Conservation (phyloP, 208 protist species). For the Acanthamoeba sp. region DNA sequence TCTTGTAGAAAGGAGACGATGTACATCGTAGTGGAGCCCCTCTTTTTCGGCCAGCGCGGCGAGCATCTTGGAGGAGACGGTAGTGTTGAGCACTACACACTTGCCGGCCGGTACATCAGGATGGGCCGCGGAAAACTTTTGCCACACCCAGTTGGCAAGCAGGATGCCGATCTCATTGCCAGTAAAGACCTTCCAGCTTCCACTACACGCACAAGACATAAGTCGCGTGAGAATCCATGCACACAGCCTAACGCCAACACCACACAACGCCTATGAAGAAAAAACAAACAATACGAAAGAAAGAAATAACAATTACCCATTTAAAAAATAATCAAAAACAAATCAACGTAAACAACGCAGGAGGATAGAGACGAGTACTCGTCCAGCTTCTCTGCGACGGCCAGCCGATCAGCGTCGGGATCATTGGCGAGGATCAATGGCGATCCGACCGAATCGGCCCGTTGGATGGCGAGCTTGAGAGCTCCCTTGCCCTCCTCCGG, state of each 20-base stretch:
- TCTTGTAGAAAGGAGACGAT: too few species aligned
- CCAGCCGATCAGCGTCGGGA: constrained; percentile 98
- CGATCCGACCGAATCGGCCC: constrained; percentile 87
- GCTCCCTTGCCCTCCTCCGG: constrained; percentile 95
- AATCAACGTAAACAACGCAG: not conserved
- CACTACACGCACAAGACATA: constrained; percentile 71
- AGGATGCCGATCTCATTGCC: constrained; percentile 98
- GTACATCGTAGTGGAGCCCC: constrained; percentile 87
- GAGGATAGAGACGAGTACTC: not conserved
- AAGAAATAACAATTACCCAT: too few species aligned
- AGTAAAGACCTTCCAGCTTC: constrained; percentile 95
- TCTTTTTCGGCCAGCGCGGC: constrained; percentile 94
- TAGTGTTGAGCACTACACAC: constrained; percentile 87
- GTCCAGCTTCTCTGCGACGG: constrained; percentile 92
- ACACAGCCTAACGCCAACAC: not conserved
- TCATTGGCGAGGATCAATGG: constrained; percentile 98
- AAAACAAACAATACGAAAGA: not conserved
- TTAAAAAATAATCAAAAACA: too few species aligned
- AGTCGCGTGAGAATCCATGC: not conserved
- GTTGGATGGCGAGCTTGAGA: constrained; percentile 93
- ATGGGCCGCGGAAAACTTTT: constrained; percentile 78
- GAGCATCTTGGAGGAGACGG: constrained; percentile 94
- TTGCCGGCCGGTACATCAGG: constrained; percentile 51
- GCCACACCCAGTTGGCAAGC: constrained; percentile 95
- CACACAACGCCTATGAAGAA: not conserved